These are phyloP conservation scores for Plasmodium coatneyi DNA, from an alignment of 169 alveolate species.

Conservation along the genomic window DNA sequence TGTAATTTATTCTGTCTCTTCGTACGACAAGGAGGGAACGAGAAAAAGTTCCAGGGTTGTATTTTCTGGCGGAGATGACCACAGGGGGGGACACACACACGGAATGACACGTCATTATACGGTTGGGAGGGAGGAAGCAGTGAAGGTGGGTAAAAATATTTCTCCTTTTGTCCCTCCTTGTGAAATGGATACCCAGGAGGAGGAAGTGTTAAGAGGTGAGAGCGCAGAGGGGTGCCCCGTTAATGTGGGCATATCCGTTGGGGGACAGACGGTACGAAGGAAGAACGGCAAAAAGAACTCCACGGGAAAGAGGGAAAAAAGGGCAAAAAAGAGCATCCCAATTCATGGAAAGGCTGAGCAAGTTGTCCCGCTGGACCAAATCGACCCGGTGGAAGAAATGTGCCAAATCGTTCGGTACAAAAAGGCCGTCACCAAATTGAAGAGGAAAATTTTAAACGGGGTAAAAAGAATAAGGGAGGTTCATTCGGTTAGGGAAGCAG, in stretches of 20 bases:
- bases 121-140: background rate
- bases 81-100: background rate
- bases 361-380: background rate
- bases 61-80: background rate
- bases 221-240: background rate
- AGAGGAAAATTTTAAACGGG: slow-evolving; percentile 5
- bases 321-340: background rate
- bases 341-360: background rate
- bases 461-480: background rate
- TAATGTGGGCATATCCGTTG: background rate
- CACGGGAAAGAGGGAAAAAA: background rate
- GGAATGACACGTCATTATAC: background rate
- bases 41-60: background rate
- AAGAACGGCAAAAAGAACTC: background rate
- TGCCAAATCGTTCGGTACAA: slow-evolving; percentile 4
- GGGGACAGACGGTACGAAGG: background rate
- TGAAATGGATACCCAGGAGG: background rate
- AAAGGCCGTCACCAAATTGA: slow-evolving; percentile 1
- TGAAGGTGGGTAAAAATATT: background rate
- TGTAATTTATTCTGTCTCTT: slow-evolving; percentile 35
- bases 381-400: background rate
- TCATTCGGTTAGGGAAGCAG: background rate
- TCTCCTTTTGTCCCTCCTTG: background rate
- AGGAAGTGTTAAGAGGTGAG: background rate
- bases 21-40: slow-evolving; percentile 2